Conservation (phyloP, 2,329 filamentous ascomycete species). For the Paracoccidioides brasiliensis region DNA sequence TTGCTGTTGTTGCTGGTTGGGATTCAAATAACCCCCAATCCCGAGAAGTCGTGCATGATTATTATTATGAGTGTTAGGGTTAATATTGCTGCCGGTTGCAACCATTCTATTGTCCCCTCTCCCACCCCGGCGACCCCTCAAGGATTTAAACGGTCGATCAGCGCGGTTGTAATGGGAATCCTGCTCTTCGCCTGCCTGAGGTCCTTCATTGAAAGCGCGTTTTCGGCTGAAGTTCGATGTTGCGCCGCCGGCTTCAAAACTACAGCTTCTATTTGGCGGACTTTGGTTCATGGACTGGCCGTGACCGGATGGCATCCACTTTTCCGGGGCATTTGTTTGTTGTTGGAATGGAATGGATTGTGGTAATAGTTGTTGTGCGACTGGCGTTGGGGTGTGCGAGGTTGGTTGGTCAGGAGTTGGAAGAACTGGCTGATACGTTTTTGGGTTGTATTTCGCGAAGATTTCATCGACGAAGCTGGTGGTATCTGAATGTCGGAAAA, state of each 20-base stretch:
- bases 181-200: slow-evolving; percentile 32
- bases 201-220: slow-evolving; percentile 40
- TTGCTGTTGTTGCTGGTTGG: slow-evolving; percentile 4
- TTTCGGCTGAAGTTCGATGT: slow-evolving; percentile 33
- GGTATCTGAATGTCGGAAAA: slow-evolving; percentile 29
- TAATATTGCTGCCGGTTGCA: slow-evolving; percentile 15
- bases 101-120: slow-evolving; percentile 13
- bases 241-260: slow-evolving; percentile 13
- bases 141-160: slow-evolving; percentile 37
- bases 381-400: not conserved
- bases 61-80: not conserved
- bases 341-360: slow-evolving; percentile 14
- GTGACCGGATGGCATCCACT: slow-evolving; percentile 13
- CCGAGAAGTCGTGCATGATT: slow-evolving; percentile 20
- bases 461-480: slow-evolving; percentile 43
- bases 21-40: not conserved
- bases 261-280: slow-evolving; percentile 6
- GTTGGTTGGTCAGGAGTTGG: not conserved
- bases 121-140: slow-evolving; percentile 25
- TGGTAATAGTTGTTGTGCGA: not conserved
- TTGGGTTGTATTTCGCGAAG: slow-evolving; percentile 38
- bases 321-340: slow-evolving; percentile 8
- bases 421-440: slow-evolving; percentile 21
- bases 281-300: not conserved
- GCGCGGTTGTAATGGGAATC: slow-evolving; percentile 26